These are phyloP conservation scores for Mentha longifolia DNA, from an alignment of 257 asterid genomes.

Conservation along the genomic window DNA sequence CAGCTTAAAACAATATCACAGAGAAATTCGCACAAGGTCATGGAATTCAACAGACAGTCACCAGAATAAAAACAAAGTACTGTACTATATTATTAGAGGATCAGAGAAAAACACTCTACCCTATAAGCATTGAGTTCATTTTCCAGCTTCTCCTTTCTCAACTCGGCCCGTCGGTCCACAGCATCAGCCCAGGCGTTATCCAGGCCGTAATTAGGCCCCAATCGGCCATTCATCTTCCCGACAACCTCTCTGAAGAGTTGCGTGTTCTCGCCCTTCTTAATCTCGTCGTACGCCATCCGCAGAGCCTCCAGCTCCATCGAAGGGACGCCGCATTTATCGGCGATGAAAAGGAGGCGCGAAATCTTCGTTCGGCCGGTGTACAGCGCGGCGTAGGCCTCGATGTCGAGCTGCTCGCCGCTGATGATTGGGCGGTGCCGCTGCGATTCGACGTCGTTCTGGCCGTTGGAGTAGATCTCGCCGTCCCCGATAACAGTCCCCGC, in stretches of 20 bases:
- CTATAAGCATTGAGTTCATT: slow-evolving; percentile 88
- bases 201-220: slow-evolving; percentile 69
- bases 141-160: slow-evolving; percentile 87
- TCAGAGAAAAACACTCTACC: slow-evolving; percentile 41
- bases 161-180: slow-evolving; percentile 80
- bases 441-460: slow-evolving; percentile 49
- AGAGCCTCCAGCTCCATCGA: slow-evolving; percentile 86
- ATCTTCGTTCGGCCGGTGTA: slow-evolving; percentile 90
- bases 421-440: slow-evolving; percentile 79
- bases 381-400: slow-evolving; percentile 91
- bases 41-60: neutral
- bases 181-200: slow-evolving; percentile 78
- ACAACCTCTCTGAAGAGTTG: slow-evolving; percentile 78
- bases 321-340: slow-evolving; percentile 63
- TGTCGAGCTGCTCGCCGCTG: slow-evolving; percentile 86
- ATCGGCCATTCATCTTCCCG: slow-evolving; percentile 70
- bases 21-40: neutral
- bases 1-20: slow-evolving; percentile 2
- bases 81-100: neutral
- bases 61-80: neutral
- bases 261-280: slow-evolving; percentile 93
- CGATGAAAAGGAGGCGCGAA: slow-evolving; percentile 73
- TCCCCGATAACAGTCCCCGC: slow-evolving; percentile 54
- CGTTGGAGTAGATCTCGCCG: slow-evolving; percentile 71
- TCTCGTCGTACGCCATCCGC: slow-evolving; percentile 94